A percentile compares a stretch with the other conserved stretches of the same genome.
Conservation (phyloP, 148 eudicot species). For the Vaccinium corymbosum region DNA sequence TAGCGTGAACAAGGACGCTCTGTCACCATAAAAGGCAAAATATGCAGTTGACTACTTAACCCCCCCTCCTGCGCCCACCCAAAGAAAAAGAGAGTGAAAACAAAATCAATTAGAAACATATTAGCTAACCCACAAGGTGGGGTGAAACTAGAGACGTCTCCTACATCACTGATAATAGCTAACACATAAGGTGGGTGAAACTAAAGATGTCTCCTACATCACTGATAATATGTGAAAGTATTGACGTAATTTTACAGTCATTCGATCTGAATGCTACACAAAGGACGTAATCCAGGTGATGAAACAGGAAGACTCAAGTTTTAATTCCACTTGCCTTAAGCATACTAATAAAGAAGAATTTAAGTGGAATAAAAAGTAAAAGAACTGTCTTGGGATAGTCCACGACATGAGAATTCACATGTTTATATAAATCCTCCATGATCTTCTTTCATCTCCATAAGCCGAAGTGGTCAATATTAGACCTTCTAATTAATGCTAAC, state of each 20-base stretch:
- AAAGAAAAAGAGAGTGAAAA: too few species aligned
- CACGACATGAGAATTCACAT: background rate
- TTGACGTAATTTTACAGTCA: background rate
- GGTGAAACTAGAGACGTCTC: too few species aligned
- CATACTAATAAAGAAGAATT: background rate
- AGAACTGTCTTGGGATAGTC: background rate
- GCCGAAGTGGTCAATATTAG: background rate
- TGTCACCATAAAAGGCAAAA: background rate
- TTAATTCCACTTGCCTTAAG: background rate
- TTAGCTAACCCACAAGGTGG: too few species aligned
- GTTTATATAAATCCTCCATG: background rate
- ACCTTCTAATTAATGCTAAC: background rate
- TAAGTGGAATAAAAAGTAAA: background rate
- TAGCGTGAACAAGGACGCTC: background rate
- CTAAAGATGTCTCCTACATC: too few species aligned
- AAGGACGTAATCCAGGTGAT: background rate
- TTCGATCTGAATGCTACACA: background rate
- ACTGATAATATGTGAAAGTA: too few species aligned
- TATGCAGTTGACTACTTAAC: background rate
- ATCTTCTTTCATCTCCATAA: background rate
- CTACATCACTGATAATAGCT: too few species aligned
- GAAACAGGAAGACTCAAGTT: background rate
- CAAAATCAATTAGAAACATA: too few species aligned
- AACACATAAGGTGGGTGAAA: background rate
- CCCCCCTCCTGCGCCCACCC: too few species aligned